These are phyloP conservation scores for Nemania bipapillata DNA, from an alignment of 2,329 filamentous ascomycete genomes.

Conservation along the genomic window DNA sequence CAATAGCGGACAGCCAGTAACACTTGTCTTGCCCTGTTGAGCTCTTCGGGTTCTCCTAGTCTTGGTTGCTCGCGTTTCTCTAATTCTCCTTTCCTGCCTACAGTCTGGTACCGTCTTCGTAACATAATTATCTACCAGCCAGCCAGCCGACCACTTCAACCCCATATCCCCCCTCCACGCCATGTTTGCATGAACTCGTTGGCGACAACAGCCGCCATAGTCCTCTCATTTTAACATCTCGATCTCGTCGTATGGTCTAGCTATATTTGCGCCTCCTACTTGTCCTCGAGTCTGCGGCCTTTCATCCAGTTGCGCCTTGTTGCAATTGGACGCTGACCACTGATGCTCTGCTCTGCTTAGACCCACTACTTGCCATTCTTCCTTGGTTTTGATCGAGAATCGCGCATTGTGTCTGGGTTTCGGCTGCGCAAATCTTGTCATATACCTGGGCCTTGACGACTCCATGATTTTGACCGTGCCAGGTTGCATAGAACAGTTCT, in stretches of 20 bases:
- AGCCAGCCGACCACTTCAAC: slow-evolving; percentile 14
- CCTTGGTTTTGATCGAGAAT: slow-evolving; percentile 11
- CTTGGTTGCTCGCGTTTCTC: slow-evolving; percentile 30
- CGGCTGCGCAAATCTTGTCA: slow-evolving; percentile 17
- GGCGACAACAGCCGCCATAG: slow-evolving; percentile 31
- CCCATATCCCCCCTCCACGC: slow-evolving; percentile 16
- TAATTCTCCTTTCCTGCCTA: slow-evolving; percentile 35
- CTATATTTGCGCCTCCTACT: slow-evolving; percentile 14
- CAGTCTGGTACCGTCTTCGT: slow-evolving; percentile 19
- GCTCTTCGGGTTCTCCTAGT: slow-evolving; percentile 33
- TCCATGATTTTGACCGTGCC: slow-evolving; percentile 18
- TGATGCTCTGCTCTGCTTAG: slow-evolving; percentile 44
- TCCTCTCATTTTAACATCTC: slow-evolving; percentile 20
- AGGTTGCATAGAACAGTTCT: slow-evolving; percentile 13
- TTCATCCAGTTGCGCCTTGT: slow-evolving; percentile 45
- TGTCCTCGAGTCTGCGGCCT: slow-evolving; percentile 31
- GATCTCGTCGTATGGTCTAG: slow-evolving; percentile 11
- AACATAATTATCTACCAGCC: slow-evolving; percentile 26
- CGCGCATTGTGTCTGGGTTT: slow-evolving; percentile 1
- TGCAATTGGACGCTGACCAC: slow-evolving; percentile 45
- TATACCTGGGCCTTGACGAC: slow-evolving; percentile 9
- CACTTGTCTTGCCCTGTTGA: slow-evolving; percentile 36
- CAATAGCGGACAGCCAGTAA: slow-evolving; percentile 30
- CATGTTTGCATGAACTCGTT: slow-evolving; percentile 38
- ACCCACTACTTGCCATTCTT: slow-evolving; percentile 37